These are phyloP conservation scores for Pichia sp. DNA, from an alignment of 1,139 yeast species.

Conservation along the genomic window DNA sequence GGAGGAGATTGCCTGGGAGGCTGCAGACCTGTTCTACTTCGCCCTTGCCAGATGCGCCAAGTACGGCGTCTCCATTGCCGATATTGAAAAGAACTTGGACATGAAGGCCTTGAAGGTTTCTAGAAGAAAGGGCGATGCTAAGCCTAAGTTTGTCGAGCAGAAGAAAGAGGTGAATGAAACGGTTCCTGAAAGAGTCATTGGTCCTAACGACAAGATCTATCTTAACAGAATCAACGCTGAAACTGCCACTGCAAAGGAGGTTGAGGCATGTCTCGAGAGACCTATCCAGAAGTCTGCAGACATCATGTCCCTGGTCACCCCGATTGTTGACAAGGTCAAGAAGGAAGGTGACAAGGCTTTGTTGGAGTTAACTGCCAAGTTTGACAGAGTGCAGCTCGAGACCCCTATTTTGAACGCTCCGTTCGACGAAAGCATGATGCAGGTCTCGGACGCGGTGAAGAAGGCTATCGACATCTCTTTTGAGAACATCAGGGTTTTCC, in stretches of 20 bases:
- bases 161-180: slow-evolving; percentile 27
- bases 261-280: slow-evolving; percentile 65
- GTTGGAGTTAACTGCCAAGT: slow-evolving; percentile 80
- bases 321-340: slow-evolving; percentile 78
- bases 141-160: slow-evolving; percentile 57
- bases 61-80: slow-evolving; percentile 72
- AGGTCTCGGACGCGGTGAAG: slow-evolving; percentile 71
- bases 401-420: slow-evolving; percentile 84
- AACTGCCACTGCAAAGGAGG: slow-evolving; percentile 41
- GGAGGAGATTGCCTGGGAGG: slow-evolving; percentile 91
- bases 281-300: slow-evolving; percentile 90
- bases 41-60: slow-evolving; percentile 83
- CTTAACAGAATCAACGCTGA: slow-evolving; percentile 59
- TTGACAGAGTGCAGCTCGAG: slow-evolving; percentile 73
- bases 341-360: slow-evolving; percentile 80
- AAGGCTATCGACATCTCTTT: slow-evolving; percentile 86
- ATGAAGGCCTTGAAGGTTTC: slow-evolving; percentile 81
- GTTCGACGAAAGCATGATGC: slow-evolving; percentile 72
- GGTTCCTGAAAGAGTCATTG: slow-evolving; percentile 23
- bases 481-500: slow-evolving; percentile 86
- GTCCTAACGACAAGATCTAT: slow-evolving; percentile 42
- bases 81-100: slow-evolving; percentile 80
- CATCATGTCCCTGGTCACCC: slow-evolving; percentile 86
- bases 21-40: slow-evolving; percentile 91
- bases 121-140: slow-evolving; percentile 94